phyloP scores from a whole-genome alignment of 768 basidiomycete species.

The Baorangia bicolor region DNA sequence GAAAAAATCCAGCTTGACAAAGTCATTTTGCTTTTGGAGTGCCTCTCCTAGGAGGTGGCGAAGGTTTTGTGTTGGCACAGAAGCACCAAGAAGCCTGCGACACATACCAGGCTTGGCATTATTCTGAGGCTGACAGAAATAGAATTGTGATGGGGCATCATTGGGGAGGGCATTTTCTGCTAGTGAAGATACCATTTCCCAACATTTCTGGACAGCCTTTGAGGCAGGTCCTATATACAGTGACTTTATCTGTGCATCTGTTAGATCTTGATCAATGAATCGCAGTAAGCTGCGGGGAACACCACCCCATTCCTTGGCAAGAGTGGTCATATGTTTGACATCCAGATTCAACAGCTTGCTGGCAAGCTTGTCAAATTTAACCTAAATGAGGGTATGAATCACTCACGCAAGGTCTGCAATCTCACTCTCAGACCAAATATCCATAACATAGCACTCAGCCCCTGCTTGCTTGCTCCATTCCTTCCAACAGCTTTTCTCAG shows the following conservation, averaged over 20 bases:
- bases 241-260: background rate
- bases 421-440: no score
- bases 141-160: background rate
- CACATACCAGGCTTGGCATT: background rate
- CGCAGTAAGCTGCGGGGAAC: no score
- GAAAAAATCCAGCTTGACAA: background rate
- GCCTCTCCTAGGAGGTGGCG: background rate
- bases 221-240: background rate
- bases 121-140: background rate
- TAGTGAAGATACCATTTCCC: background rate
- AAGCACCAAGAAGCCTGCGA: background rate
- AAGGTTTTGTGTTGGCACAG: background rate
- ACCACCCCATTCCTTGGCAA: background rate
- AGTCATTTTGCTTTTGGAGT: no score
- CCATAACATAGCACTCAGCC: no score
- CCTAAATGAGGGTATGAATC: no score
- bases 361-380: background rate
- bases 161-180: background rate
- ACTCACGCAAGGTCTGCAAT: no score
- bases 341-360: background rate
- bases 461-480: no score
- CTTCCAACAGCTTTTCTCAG: no score
- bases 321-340: background rate
- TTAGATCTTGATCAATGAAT: background rate
- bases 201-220: background rate